Evolutionary conservation across 495 filamentous ascomycete genomes (phyloP).

Genomic region (Penicillium manginii): DNA sequence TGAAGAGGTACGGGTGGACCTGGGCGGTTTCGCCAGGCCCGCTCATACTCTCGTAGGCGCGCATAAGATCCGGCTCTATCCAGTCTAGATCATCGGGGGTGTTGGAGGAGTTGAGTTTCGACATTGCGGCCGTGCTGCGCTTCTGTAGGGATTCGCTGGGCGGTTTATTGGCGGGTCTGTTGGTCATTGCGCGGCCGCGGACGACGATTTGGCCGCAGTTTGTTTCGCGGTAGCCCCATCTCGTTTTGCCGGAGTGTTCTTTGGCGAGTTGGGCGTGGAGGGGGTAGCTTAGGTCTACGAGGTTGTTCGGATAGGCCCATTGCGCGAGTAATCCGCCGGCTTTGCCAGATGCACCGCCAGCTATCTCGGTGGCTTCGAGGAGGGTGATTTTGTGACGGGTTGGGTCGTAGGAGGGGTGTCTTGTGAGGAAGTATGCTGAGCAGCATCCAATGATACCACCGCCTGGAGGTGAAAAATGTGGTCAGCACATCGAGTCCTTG

Average conservation of each 20-base stretch:
- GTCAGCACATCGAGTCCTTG: conserved; percentile 20
- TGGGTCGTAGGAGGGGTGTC: conserved; percentile 82
- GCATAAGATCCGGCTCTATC: conserved; percentile 69
- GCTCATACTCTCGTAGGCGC: conserved; percentile 83
- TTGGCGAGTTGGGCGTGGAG: conserved; percentile 84
- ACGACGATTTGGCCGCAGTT: conserved; percentile 74
- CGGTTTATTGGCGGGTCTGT: conserved; percentile 33
- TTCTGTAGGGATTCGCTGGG: conserved; percentile 69
- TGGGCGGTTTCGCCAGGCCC: conserved; percentile 80
- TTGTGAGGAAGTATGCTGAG: conserved; percentile 90
- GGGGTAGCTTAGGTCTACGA: conserved; percentile 85
- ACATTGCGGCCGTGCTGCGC: conserved; percentile 63
- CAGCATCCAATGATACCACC: conserved; percentile 95
- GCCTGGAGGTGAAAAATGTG: conserved; percentile 50
- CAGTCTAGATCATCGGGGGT: conserved; percentile 86
- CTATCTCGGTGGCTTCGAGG: conserved; percentile 85
- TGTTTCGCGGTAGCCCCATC: conserved; percentile 87
- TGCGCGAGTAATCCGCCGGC: conserved; percentile 88
- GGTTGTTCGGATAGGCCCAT: conserved; percentile 87
- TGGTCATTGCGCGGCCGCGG: conserved; percentile 50
- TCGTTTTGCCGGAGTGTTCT: conserved; percentile 77
- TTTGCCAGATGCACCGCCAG: conserved; percentile 92
- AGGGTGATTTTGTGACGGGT: conserved; percentile 78
- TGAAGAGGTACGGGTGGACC: conserved; percentile 93
- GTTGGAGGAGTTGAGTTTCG: conserved; percentile 60